Base-by-base conservation (phyloP, 164 flowering plant species). In the Tetrastigma voinierianum region DNA sequence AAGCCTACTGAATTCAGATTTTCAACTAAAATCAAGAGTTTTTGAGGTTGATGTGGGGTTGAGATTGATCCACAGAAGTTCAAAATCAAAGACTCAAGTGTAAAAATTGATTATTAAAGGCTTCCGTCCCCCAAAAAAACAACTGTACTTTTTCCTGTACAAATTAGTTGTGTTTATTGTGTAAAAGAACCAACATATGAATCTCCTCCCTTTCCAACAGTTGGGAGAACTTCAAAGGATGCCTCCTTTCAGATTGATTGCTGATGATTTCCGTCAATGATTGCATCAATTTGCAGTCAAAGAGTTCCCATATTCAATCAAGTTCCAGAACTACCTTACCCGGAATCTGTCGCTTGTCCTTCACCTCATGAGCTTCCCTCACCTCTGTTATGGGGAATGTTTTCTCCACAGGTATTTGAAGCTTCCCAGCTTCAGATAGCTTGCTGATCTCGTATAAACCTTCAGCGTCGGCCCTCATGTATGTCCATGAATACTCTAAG, bases 281-380 rank as follows among this genome's bases (percentile, higher is more conserved):
- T 3, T 13, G 10, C n/a, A 40, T 44, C 20, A 9, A 9, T 46
- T 53, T 57, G 46, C 16, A 16, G 20, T 52, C 12, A 20, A 2
- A 14, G 40, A 16, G 24, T 51, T 65, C 40, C 52, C 18, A 32
- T 43, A 62, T 47, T 84, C 76, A 91, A 65, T 90, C 92, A 52
- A 95, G 18, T 73, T 90, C 93, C 48, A 93, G 79, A 45, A 96
- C 99, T n/a, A 96, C 88, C 84, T 96, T 96, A 67, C 99, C 97
- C 8, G 74, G 77, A 70, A 96, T 63, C 12, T 55, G 55, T 69
- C 76, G 80, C 72, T 77, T 84, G 68, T 96, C 98, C 70, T 93
- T 96, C 0, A 90, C 98, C 64, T 81, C 80, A 32, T 96, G 99
- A 63, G 97, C 99, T 60, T 88, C 96, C 67, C 74, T 86, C 68